Base-by-base conservation (phyloP, 352 stramenopile species). In the Phytophthora ramorum region DNA sequence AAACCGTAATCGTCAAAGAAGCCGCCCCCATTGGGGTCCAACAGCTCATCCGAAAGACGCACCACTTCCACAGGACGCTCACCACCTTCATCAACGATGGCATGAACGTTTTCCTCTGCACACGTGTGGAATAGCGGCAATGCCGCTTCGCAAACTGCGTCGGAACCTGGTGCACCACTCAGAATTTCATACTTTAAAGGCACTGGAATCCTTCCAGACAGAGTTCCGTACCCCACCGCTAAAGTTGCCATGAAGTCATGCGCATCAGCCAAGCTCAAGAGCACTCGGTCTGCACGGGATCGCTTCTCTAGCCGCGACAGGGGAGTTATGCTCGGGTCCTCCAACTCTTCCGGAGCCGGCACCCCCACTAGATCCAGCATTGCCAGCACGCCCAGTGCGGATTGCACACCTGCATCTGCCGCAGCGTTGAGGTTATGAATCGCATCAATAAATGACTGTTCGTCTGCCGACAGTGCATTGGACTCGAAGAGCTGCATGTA, bases 401-500 rank as follows among this genome's bases (percentile, higher is more conserved):
- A 69, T 9, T 71, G 55, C 14, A 88, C 69, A 2, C 79, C 81
- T 20, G 72, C 66, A 5, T 89, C 73, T 1, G 74, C 76, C 30
- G 79, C 81, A 17, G 73, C 49, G 2, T 75, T 66, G 0, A 92
- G 60, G 32, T 86, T 73, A 20, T 61, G 48, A 24, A 91, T 72
- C 10, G 81, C 81, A 20, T 75, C 51, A 16, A 73, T 51, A 59
- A 87, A 89, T 7, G 53, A 3, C 14, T 74, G 64, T 5, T 74
- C 53, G 22, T 63, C 35, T n/a, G 19, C 38, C 0, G 54, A 37
- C 24, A 56, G 28, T 2, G 12, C 37, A 13, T 58, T 60, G 0
- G 79, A 73, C 26, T 90, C 80, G 57, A 92, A 91, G 3, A 92
- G 75, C 45, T 77, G 70, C 51, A 82, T 74, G 59, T 79, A 89